Base-by-base conservation (phyloP, 306 rosid genomes). In the Inga laurina region DNA sequence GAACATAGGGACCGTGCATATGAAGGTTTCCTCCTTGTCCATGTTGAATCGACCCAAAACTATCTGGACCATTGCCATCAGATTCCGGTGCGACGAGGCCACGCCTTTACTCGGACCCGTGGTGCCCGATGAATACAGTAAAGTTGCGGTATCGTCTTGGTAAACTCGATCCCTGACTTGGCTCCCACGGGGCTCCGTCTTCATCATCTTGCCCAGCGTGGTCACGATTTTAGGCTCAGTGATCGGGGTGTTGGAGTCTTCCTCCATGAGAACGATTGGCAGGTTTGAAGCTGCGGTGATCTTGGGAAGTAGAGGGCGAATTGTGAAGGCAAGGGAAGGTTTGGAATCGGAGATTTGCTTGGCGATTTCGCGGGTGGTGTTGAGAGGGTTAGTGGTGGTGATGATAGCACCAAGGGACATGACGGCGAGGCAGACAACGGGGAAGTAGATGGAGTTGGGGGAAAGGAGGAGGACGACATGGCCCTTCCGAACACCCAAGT, bases 61-160 rank as follows among this genome's bases (percentile, higher is more conserved):
- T 19, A 85, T 88, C 67, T 90, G 87, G 0, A 93, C 94, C 94
- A 91, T 90, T 0, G 97, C 89, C 11, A 93, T 92, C 1, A 96
- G 86, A 21, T 90, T 93, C 75, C 77, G 79, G 70, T 96, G 99
- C 2, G 99, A 93, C 0, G 97, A 90, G n/a, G 93, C 80, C 37
- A 96, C 99, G 2, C 99, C 99, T 85, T 96, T 96, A 80, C 97
- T 92, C 1, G 91, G 93, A 0, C 99, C 99, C 3, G 99, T 96
- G 4, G 99, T 96, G 7, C 99, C 99, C 0, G 97, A 96, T 1
- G 99, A 96, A 78, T 96, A 96, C 0, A 96, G 92, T 24, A 93
- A 83, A 11, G 98, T 91, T 9, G 99, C 98, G 6, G 97, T 92
- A 72, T 96, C 98, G 37, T 92, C 91, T 85, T 91, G 99, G 41